Base-by-base conservation (phyloP, 495 filamentous ascomycete genomes). In the Neurospora africana region DNA sequence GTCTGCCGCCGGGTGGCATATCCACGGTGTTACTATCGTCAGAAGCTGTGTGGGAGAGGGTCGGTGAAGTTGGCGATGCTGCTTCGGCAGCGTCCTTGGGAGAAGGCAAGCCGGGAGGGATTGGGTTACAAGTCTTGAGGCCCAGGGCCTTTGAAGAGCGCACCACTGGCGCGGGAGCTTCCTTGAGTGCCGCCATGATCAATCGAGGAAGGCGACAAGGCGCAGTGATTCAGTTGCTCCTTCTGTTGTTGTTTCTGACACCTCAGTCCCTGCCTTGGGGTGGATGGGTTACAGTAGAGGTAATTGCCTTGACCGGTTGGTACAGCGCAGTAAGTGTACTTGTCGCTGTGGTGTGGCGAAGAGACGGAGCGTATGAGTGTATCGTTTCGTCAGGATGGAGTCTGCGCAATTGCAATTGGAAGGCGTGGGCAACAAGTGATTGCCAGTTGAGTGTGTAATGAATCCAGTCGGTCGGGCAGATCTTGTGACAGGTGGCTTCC, bases 1-100 rank as follows among this genome's bases (percentile, higher is more conserved):
- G 73, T 33, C 65, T 71, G 68, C 74, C 75, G 21, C 71, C 65
- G 5, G 76, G 76, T 41, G 80, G 73, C 80, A 80, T 80, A 19
- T 76, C 78, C 37, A 72, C 33, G 15, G 68, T 36, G 68, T 43
- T 33, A 35, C 53, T 58, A 23, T 74, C 75, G 72, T 74, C 74
- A 15, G 71, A 58, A 4, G 61, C 43, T 30, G 71, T 35, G 7
- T 70, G 67, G 13, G 43, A 38, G 30, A 70, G 69, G 27, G 53
- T 47, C 67, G 47, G 70, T 53, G 70, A 69, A 35, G 61, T 69
- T 53, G 73, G 9, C 4, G 69, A 58, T 27, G 69, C 40, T 30
- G 69, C 27, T 17, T 72, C 65, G 35, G 67, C 73, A 37, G 39
- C 33, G 19, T 68, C 21, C 68, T 65, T 65, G 27, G 53, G 53